A percentile compares a stretch with the other conserved stretches of the same genome.
phyloP scores from a whole-genome alignment of 345 rosid species.

The Hevea brasiliensis region DNA sequence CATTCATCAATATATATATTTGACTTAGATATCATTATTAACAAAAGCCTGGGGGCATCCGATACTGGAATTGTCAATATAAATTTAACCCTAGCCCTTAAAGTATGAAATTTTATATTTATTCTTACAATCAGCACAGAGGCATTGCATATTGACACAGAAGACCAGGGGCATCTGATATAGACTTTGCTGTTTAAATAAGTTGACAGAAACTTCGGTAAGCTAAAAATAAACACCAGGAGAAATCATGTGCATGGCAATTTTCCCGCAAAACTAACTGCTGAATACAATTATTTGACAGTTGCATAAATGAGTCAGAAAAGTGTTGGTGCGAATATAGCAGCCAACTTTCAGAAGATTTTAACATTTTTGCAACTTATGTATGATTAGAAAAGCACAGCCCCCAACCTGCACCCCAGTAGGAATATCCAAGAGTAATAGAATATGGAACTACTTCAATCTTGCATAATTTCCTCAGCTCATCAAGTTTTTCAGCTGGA shows the following conservation, averaged over 20 bases:
- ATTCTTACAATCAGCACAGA: not conserved
- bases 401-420: slow-evolving; percentile 79
- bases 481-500: slow-evolving; percentile 54
- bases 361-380: not conserved
- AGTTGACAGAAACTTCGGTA: not conserved
- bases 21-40: not conserved
- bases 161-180: not conserved
- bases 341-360: not conserved
- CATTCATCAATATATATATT: not conserved
- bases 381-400: slow-evolving; percentile 3
- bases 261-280: not conserved
- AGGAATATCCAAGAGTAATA: slow-evolving; percentile 80
- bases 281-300: not conserved
- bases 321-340: not conserved
- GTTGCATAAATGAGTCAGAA: not conserved
- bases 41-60: not conserved
- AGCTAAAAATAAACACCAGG: not conserved
- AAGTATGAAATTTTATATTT: not conserved
- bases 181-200: not conserved
- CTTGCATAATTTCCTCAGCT: slow-evolving; percentile 56
- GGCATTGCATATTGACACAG: not conserved
- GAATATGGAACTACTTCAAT: slow-evolving; percentile 72
- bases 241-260: not conserved
- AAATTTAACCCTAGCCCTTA: too few species aligned
- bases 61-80: not conserved